Conservation (phyloP, 2,329 filamentous ascomycete genomes). For the Cytospora chrysosperma region DNA sequence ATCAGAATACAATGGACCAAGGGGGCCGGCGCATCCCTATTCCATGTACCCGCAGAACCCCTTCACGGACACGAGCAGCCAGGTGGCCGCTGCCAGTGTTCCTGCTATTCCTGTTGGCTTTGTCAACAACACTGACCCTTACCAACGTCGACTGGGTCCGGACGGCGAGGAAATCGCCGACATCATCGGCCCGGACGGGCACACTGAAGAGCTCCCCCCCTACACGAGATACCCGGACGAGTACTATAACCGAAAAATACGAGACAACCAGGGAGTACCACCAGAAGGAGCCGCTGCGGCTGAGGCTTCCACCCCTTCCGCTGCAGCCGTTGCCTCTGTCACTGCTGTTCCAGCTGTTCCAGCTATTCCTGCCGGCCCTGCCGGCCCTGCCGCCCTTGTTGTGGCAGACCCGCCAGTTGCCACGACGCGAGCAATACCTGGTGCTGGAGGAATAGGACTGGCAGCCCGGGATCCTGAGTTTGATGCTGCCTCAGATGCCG, state of each 20-base stretch:
- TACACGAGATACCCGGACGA: slow-evolving; percentile 89
- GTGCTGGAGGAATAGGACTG: slow-evolving; percentile 61
- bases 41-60: slow-evolving; percentile 82
- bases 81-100: slow-evolving; percentile 25
- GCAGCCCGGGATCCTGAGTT: slow-evolving; percentile 64
- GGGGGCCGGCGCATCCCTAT: slow-evolving; percentile 80
- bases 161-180: slow-evolving; percentile 86
- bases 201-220: slow-evolving; percentile 86
- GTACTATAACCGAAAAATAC: slow-evolving; percentile 55
- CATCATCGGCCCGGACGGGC: slow-evolving; percentile 82
- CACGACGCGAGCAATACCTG: slow-evolving; percentile 40
- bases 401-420: slow-evolving; percentile 14
- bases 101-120: slow-evolving; percentile 69
- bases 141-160: slow-evolving; percentile 70
- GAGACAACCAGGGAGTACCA: slow-evolving; percentile 30
- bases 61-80: slow-evolving; percentile 51
- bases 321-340: neutral
- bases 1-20: slow-evolving; percentile 56
- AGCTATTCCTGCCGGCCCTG: neutral
- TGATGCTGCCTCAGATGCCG: slow-evolving; percentile 56
- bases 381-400: slow-evolving; percentile 4
- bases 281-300: slow-evolving; percentile 4
- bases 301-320: neutral
- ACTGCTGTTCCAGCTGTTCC: neutral
- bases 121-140: slow-evolving; percentile 62